Conservation (phyloP, 805 yeast genomes). For the Ogataea ganodermae region DNA sequence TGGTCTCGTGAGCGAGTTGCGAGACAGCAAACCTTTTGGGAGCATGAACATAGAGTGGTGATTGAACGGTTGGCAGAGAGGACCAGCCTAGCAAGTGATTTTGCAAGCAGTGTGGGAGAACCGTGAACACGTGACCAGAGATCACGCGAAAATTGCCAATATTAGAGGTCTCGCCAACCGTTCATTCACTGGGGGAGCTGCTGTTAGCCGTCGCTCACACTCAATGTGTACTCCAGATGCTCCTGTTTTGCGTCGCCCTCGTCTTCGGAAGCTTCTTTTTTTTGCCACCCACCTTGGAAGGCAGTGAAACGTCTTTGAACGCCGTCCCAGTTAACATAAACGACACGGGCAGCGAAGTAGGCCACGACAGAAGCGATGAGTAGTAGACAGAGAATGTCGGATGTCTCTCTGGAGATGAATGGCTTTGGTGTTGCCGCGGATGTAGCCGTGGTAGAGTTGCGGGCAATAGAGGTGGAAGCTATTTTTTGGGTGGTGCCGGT, state of each 20-base stretch:
- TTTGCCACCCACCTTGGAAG: neutral
- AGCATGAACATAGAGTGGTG: slow-evolving; percentile 49
- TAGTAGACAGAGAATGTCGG: slow-evolving; percentile 1
- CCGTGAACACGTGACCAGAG: no score
- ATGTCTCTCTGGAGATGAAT: slow-evolving; percentile 3
- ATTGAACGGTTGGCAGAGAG: slow-evolving; percentile 7
- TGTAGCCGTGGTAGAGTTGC: neutral
- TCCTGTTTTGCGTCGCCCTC: neutral
- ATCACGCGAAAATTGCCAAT: no score
- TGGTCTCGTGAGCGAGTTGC: slow-evolving; percentile 48
- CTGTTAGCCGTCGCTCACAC: neutral
- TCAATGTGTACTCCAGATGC: neutral
- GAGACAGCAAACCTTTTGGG: slow-evolving; percentile 51
- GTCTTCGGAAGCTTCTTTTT: neutral
- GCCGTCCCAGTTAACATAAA: slow-evolving; percentile 9
- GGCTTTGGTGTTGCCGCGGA: neutral
- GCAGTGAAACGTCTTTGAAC: neutral
- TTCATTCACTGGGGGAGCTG: neutral
- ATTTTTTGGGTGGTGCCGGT: neutral
- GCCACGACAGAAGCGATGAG: slow-evolving; percentile 6
- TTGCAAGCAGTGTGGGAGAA: no score
- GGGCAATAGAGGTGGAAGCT: neutral
- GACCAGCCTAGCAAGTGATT: neutral
- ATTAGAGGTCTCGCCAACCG: no score
- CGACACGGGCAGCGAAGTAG: slow-evolving; percentile 3